A percentile compares a stretch with the other conserved stretches of the same genome.
phyloP scores from a whole-genome alignment of 1,139 yeast species.

The Saccharomyces hybrid region DNA sequence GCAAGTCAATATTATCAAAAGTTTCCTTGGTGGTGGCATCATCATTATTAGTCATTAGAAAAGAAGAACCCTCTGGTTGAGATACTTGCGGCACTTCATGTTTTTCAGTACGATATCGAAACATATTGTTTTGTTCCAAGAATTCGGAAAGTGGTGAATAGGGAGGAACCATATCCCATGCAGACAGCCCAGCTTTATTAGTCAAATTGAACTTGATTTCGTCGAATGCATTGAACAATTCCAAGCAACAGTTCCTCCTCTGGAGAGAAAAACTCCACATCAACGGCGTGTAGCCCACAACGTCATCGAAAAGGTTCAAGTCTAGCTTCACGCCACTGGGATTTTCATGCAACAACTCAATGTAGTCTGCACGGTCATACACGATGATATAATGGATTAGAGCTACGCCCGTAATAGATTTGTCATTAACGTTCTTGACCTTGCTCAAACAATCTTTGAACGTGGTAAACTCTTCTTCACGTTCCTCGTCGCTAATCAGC shows the following conservation, averaged over 20 bases:
- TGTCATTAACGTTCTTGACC: slow-evolving; percentile 18
- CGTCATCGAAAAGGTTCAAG: slow-evolving; percentile 34
- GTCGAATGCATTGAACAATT: slow-evolving; percentile 36
- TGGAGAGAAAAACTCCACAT: slow-evolving; percentile 43
- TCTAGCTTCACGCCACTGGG: slow-evolving; percentile 21
- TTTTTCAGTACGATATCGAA: slow-evolving; percentile 15
- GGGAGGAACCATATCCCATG: slow-evolving; percentile 35
- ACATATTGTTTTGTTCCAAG: slow-evolving; percentile 35
- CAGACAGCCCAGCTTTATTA: slow-evolving; percentile 32
- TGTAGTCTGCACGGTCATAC: slow-evolving; percentile 23
- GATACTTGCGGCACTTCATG: slow-evolving; percentile 2
- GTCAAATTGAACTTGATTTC: slow-evolving; percentile 33
- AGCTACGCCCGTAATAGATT: slow-evolving; percentile 22
- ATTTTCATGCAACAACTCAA: slow-evolving; percentile 37
- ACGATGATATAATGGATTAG: slow-evolving; percentile 24
- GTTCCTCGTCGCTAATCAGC: slow-evolving; percentile 17
- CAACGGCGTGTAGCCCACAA: slow-evolving; percentile 39
- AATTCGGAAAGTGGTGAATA: slow-evolving; percentile 35
- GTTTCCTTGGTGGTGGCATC: slow-evolving; percentile 30
- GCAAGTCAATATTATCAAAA: slow-evolving; percentile 44
- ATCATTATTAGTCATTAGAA: neutral
- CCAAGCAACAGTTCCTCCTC: slow-evolving; percentile 32
- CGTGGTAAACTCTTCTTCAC: slow-evolving; percentile 17
- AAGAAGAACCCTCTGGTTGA: slow-evolving; percentile 8
- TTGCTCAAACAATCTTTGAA: slow-evolving; percentile 14